phyloP scores from a whole-genome alignment of 768 basidiomycete species.

The Crepidotus variabilis region DNA sequence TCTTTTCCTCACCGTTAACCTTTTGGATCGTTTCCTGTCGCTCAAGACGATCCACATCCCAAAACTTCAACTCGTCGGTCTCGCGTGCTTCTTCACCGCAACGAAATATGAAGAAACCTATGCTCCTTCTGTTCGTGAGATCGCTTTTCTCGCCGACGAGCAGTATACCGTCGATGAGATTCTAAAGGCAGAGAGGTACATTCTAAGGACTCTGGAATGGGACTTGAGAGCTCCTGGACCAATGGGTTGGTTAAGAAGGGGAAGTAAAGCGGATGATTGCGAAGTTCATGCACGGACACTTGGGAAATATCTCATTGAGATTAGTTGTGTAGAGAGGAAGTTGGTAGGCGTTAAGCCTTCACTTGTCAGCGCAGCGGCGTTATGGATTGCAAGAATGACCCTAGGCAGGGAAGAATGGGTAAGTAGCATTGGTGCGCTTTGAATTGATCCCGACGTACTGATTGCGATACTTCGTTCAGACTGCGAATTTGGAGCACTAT shows the following conservation, averaged over 20 bases:
- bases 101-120: slow-evolving; percentile 93
- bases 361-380: slow-evolving; percentile 74
- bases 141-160: slow-evolving; percentile 75
- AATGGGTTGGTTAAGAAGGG: slow-evolving; percentile 82
- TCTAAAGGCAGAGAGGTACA: slow-evolving; percentile 83
- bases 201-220: slow-evolving; percentile 83
- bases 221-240: slow-evolving; percentile 85
- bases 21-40: slow-evolving; percentile 75
- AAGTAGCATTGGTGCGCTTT: slow-evolving; percentile 4
- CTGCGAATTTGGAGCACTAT: slow-evolving; percentile 83
- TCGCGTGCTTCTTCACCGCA: slow-evolving; percentile 83
- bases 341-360: slow-evolving; percentile 74
- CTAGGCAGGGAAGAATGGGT: slow-evolving; percentile 87
- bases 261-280: slow-evolving; percentile 92
- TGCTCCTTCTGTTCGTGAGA: slow-evolving; percentile 78
- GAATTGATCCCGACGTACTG: background rate
- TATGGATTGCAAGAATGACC: slow-evolving; percentile 82
- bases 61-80: slow-evolving; percentile 90
- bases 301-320: slow-evolving; percentile 89
- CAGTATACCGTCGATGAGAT: slow-evolving; percentile 79
- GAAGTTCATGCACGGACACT: slow-evolving; percentile 82
- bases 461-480: slow-evolving; percentile 38
- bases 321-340: slow-evolving; percentile 77
- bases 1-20: slow-evolving; percentile 84
- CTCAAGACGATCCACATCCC: slow-evolving; percentile 70